Evolutionary conservation across 352 stramenopile genomes (phyloP).

Genomic region (Phytophthora citricola): DNA sequence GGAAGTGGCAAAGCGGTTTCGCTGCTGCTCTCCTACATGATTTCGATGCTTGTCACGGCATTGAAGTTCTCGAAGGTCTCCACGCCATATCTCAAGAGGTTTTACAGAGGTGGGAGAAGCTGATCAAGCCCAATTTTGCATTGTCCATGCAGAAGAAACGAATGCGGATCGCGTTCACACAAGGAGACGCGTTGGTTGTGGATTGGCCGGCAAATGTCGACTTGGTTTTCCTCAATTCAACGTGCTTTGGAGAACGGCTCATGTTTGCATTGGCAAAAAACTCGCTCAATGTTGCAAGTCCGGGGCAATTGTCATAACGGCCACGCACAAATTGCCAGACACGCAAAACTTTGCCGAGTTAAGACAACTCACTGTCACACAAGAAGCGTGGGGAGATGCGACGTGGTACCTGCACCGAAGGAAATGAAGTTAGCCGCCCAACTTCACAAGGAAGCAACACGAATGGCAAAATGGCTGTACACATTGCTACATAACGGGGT

Average conservation of each 20-base stretch:
- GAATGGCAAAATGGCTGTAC: slow-evolving; percentile 17
- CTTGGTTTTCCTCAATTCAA: slow-evolving; percentile 92
- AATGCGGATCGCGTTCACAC: slow-evolving; percentile 73
- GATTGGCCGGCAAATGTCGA: slow-evolving; percentile 76
- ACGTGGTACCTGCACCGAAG: slow-evolving; percentile 67
- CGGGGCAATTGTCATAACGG: slow-evolving; percentile 66
- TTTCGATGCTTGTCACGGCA: slow-evolving; percentile 86
- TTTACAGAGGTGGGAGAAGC: slow-evolving; percentile 60
- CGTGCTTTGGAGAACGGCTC: slow-evolving; percentile 82
- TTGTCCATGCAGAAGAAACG: slow-evolving; percentile 73
- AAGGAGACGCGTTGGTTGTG: slow-evolving; percentile 67
- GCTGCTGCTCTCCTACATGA: slow-evolving; percentile 83
- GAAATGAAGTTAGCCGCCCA: slow-evolving; percentile 27
- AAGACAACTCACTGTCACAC: slow-evolving; percentile 49
- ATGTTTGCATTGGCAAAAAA: slow-evolving; percentile 62
- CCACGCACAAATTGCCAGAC: slow-evolving; percentile 59
- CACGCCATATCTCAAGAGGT: slow-evolving; percentile 67
- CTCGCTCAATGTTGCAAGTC: slow-evolving; percentile 55
- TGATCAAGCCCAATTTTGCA: slow-evolving; percentile 51
- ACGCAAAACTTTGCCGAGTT: slow-evolving; percentile 54
- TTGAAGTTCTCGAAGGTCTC: slow-evolving; percentile 89
- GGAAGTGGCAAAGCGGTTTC: slow-evolving; percentile 89
- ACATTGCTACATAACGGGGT: slow-evolving; percentile 27
- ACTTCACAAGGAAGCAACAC: not conserved
- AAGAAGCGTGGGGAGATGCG: slow-evolving; percentile 65